Base-by-base conservation (phyloP, 2,329 filamentous ascomycete genomes). In the Parasarocladium wereldwijsianum region DNA sequence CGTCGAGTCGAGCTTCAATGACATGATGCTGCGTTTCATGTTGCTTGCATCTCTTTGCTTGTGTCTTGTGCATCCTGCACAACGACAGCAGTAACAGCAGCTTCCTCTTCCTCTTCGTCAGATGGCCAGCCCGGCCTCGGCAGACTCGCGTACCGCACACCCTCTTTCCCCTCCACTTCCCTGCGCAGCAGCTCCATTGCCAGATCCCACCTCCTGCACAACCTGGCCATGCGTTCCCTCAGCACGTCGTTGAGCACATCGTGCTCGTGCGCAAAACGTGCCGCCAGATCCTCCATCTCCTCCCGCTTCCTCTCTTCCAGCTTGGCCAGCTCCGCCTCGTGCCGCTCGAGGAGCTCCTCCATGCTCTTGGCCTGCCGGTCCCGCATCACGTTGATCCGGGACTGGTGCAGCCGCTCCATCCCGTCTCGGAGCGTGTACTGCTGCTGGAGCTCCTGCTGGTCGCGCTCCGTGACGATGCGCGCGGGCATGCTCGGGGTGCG, bases 301-400 rank as follows among this genome's bases (percentile, higher is more conserved):
- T 56, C 54, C 10, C 51, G 49, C 30, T 61, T 59, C 36, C 58
- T 61, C 15, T 55, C 52, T 2, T 44, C 42, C n/a, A 71, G 45
- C 26, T 52, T 54, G 15, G 55, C 49, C 29, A 66, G 42, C 40
- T 76, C 70, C 2, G 45, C 45, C 35, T 65, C 61, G 39, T 76
- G 71, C 15, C 63, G 56, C 22, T 62, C 57, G 2, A 67, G 46
- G 4, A 76, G 54, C 36, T 72, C 64, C 40, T 75, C 70, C 55
- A 75, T 64, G 17, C 64, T 57, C 43, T 71, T 72, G 2, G 67
- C 60, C 43, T 76, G 72, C 24, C 66, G 64, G 35, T 76, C 71
- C n/a, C 71, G 59, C 55, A 76, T 62, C 16, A 76, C 70, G 40
- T 75, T 75, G 44, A 76, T 73, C 43, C 66, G 68, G 22, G 65